Base-by-base conservation (phyloP, 2,329 filamentous ascomycete genomes). In the Phialophora chinensis region DNA sequence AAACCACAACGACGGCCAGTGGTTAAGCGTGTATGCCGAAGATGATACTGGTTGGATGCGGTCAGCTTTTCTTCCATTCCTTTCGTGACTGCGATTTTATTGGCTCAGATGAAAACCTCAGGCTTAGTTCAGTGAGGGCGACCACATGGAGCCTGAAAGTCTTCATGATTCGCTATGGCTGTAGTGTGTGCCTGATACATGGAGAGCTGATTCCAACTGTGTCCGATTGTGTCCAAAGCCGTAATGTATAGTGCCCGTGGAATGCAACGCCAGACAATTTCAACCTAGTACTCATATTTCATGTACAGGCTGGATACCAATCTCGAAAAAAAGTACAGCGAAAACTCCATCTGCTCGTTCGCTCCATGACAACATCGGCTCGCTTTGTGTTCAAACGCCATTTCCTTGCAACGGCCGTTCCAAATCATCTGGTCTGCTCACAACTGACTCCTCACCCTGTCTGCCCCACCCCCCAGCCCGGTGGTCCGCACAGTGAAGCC, bases 371-470 rank as follows among this genome's bases (percentile, higher is more conserved):
- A 4, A 8, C 38, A 20, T 5, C 38, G 17, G 8, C 17, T n/a
- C 38, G 38, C 38, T 44, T 44, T 44, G 38, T n/a, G n/a, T 44
- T 17, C 17, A n/a, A n/a, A 44, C 2, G 8, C 3, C 3, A 44
- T 44, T n/a, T 44, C 17, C 38, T n/a, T 44, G 38, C 38, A 29
- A 58, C 5, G 10, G 33, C 14, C 25, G 14, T 27, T 54, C 7
- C 33, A 12, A 29, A 25, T 11, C 29, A 10, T 38, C n/a, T 12
- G 38, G 14, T n/a, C n/a, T 44, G 25, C 49, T 66, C 31, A 69
- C 33, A 69, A 29, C 47, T 70, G 66, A 20, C 65, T 50, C 31
- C 44, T 53, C 27, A 68, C 53, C 35, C 64, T 61, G 8, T 67
- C 65, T 2, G 6, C 20, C 4, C 66, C 66, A 23, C 68, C 68